Evolutionary conservation across 2,329 filamentous ascomycete genomes (phyloP).

Genomic region (Hypoxylon rubiginosum): DNA sequence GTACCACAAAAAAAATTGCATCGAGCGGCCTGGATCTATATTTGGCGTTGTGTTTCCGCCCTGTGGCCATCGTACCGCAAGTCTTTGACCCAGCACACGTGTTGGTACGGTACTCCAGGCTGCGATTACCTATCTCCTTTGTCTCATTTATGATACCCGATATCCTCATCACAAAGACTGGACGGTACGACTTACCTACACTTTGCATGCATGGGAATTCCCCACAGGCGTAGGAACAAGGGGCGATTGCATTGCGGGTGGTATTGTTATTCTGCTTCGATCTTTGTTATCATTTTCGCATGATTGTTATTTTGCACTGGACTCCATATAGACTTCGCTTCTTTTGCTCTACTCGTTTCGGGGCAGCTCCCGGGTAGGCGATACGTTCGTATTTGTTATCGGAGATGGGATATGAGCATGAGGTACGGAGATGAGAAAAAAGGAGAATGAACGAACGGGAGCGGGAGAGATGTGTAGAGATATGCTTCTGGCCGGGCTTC

Average conservation of each 20-base stretch:
- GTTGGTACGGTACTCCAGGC: conserved; percentile 19
- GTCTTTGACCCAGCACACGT: conserved; percentile 22
- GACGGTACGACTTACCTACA: conserved; percentile 32
- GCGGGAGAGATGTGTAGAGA: neutral
- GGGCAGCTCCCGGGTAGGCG: conserved; percentile 18
- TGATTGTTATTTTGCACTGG: neutral
- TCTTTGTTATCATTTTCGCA: neutral
- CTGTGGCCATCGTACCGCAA: conserved; percentile 8
- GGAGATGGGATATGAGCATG: conserved; percentile 6
- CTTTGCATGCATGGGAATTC: conserved; percentile 37
- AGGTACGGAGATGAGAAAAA: neutral
- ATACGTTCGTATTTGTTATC: conserved; percentile 8
- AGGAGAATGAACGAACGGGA: neutral
- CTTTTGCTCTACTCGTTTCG: conserved; percentile 14
- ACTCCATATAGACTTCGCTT: conserved; percentile 31
- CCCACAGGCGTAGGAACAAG: conserved; percentile 29
- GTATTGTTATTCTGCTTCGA: neutral
- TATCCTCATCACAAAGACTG: conserved; percentile 29
- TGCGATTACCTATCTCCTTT: conserved; percentile 32
- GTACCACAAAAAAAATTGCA: conserved; percentile 11
- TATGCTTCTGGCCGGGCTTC: neutral
- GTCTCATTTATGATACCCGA: conserved; percentile 41
- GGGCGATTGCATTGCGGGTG: conserved; percentile 1
- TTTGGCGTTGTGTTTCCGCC: conserved; percentile 6
- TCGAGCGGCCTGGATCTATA: conserved; percentile 20